Evolutionary conservation across 2,329 filamentous ascomycete genomes (phyloP).

Genomic region (Saccharata proteae): DNA sequence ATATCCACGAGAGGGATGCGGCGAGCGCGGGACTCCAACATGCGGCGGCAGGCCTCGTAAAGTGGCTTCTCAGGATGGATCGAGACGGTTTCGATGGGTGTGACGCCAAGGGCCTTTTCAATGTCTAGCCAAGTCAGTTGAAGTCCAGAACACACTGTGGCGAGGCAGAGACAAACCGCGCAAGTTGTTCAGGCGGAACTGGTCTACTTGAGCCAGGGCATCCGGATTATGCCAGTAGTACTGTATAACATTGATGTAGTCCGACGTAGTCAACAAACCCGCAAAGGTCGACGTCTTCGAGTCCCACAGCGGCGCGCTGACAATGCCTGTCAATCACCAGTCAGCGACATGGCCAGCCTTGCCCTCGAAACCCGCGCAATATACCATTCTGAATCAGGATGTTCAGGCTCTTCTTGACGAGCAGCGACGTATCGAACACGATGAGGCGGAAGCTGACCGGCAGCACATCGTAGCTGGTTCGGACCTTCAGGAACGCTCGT

Average conservation of each 20-base stretch:
- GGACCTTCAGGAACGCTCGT: slow-evolving; percentile 88
- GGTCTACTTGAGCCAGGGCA: slow-evolving; percentile 77
- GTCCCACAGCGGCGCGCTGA: slow-evolving; percentile 95
- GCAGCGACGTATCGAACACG: slow-evolving; percentile 83
- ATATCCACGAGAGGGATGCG: slow-evolving; percentile 88
- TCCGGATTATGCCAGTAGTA: slow-evolving; percentile 98
- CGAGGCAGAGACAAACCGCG: slow-evolving; percentile 56
- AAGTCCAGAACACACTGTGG: not conserved
- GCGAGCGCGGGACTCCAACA: slow-evolving; percentile 86
- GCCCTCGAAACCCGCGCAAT: slow-evolving; percentile 8
- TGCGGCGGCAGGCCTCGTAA: slow-evolving; percentile 88
- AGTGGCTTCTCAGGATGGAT: slow-evolving; percentile 82
- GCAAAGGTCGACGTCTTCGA: slow-evolving; percentile 87
- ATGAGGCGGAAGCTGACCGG: slow-evolving; percentile 93
- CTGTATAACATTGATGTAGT: slow-evolving; percentile 97
- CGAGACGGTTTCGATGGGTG: slow-evolving; percentile 88
- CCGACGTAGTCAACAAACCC: slow-evolving; percentile 84
- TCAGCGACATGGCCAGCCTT: slow-evolving; percentile 6
- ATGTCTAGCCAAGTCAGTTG: slow-evolving; percentile 54
- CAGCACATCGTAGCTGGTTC: slow-evolving; percentile 95
- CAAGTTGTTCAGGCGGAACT: slow-evolving; percentile 84
- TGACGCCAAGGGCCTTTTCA: slow-evolving; percentile 83
- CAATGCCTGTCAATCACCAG: slow-evolving; percentile 56
- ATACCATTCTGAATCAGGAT: slow-evolving; percentile 92
- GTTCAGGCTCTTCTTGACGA: slow-evolving; percentile 93